Evolutionary conservation across 2,329 filamentous ascomycete genomes (phyloP), one percentile per base, ranked within the genome.

Genomic region (Cyphellophora attinorum): DNA sequence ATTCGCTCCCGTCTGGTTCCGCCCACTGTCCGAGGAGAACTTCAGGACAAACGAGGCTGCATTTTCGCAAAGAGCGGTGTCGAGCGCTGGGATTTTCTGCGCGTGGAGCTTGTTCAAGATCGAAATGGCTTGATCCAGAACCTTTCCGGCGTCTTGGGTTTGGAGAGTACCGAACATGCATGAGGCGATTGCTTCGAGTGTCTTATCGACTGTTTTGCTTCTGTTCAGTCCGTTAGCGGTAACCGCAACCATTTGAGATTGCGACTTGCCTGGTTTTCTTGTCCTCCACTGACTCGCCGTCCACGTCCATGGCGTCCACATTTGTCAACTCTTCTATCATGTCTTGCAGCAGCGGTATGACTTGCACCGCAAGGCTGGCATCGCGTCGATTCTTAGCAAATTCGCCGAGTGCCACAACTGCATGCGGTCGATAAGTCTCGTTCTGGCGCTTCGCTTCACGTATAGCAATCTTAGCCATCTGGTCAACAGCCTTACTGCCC

Each of bases 361-460:
- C 72, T 5, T 66, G 66, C 3, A 73, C 64, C 4, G 82, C 77
- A 58, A 93, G 65, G 46, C 86, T 74, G 11, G 85, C 52, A 50
- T 88, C 81, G 15, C 70, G 67, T 30, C 81, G 70, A 11, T 72
- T 73, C 23, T 72, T 70, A n/a, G 76, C 73, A 49, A 89, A 82
- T 35, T 76, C 69, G 51, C 83, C 86, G 4, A 95, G 64, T 19
- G 75, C 77, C 35, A 65, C 64, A 43, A 94, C 72, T 1, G 84
- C 83, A 56, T 84, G 70, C 13, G 81, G 79, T 11, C 83, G 76
- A 58, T 96, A 98, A 5, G 68, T 67, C n/a, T 78, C 74, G 51
- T 95, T 95, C 53, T 88, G 89, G 19, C 91, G 75, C 64, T 91
- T 95, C 6, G 86, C 86, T 68, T 98, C 91, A 38, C 89, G 74